Conservation (phyloP, 768 basidiomycete genomes). For the Neoboletus magnificus region DNA sequence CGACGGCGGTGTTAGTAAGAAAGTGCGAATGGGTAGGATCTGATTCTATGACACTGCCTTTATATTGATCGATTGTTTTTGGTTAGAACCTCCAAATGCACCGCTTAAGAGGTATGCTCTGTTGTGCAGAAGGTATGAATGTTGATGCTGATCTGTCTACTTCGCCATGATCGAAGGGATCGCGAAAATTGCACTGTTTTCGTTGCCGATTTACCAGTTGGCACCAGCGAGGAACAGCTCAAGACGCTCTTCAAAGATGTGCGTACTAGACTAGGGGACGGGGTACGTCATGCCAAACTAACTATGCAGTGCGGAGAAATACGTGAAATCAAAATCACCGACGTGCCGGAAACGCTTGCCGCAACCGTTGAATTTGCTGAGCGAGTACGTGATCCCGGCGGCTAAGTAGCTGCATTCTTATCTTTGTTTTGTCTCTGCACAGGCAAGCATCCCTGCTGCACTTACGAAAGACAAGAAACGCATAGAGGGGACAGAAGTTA, state of each 20-base stretch:
- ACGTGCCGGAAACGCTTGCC: slow-evolving; percentile 54
- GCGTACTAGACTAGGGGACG: slow-evolving; percentile 21
- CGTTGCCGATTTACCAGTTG: slow-evolving; percentile 63
- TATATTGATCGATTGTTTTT: background rate
- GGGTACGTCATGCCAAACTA: background rate
- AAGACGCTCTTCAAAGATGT: slow-evolving; percentile 82
- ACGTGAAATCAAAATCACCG: slow-evolving; percentile 79
- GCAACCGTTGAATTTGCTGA: slow-evolving; percentile 88
- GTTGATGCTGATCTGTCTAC: background rate
- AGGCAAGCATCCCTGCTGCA: slow-evolving; percentile 83
- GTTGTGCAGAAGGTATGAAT: background rate
- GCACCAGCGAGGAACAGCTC: slow-evolving; percentile 64
- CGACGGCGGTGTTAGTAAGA: slow-evolving; percentile 55
- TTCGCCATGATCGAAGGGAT: slow-evolving; percentile 53
- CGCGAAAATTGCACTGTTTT: slow-evolving; percentile 94
- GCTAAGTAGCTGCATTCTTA: background rate
- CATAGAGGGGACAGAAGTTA: slow-evolving; percentile 68
- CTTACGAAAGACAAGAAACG: slow-evolving; percentile 95
- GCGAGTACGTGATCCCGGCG: slow-evolving; percentile 32
- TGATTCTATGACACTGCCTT: background rate
- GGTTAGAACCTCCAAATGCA: slow-evolving; percentile 42
- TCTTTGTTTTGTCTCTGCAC: slow-evolving; percentile 5
- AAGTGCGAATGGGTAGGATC: slow-evolving; percentile 55
- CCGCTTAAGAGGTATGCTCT: slow-evolving; percentile 58
- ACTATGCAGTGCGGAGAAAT: slow-evolving; percentile 77